A percentile compares a stretch with the other conserved stretches of the same genome.
phyloP scores from a whole-genome alignment of 2,329 filamentous ascomycete genomes.

The Hypoxylon sp. region DNA sequence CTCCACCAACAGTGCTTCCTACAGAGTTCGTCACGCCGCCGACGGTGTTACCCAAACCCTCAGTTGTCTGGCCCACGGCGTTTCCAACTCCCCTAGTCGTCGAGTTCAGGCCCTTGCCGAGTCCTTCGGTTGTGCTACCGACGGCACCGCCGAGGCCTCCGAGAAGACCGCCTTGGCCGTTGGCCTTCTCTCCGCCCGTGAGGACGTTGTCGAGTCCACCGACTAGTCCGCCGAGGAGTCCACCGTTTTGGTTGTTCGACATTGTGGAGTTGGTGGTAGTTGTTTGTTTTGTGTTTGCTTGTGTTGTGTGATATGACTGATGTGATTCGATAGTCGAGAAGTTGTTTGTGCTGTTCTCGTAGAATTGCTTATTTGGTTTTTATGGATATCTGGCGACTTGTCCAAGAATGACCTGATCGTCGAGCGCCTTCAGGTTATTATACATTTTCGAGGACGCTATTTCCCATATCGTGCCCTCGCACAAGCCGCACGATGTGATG shows the following conservation, averaged over 20 bases:
- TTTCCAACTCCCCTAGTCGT: slow-evolving; percentile 52
- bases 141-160: slow-evolving; percentile 53
- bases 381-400: background rate
- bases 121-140: slow-evolving; percentile 52
- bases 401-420: background rate
- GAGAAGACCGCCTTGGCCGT: slow-evolving; percentile 55
- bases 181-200: slow-evolving; percentile 54
- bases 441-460: slow-evolving; percentile 3
- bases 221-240: slow-evolving; percentile 54
- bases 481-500: slow-evolving; percentile 37
- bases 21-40: slow-evolving; percentile 49
- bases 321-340: slow-evolving; percentile 4
- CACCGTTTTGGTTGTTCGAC: slow-evolving; percentile 55
- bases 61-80: slow-evolving; percentile 53
- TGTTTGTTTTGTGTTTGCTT: slow-evolving; percentile 18
- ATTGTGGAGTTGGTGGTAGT: slow-evolving; percentile 45
- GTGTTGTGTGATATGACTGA: slow-evolving; percentile 6
- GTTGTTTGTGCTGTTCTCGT: background rate
- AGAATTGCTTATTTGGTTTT: background rate
- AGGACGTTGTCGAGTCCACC: slow-evolving; percentile 55
- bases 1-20: slow-evolving; percentile 48
- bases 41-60: slow-evolving; percentile 51
- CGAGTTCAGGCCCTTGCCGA: slow-evolving; percentile 53
- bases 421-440: slow-evolving; percentile 22
- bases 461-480: background rate